Evolutionary conservation across 257 asterid species (phyloP).

Genomic region (Jasminum sambac): DNA sequence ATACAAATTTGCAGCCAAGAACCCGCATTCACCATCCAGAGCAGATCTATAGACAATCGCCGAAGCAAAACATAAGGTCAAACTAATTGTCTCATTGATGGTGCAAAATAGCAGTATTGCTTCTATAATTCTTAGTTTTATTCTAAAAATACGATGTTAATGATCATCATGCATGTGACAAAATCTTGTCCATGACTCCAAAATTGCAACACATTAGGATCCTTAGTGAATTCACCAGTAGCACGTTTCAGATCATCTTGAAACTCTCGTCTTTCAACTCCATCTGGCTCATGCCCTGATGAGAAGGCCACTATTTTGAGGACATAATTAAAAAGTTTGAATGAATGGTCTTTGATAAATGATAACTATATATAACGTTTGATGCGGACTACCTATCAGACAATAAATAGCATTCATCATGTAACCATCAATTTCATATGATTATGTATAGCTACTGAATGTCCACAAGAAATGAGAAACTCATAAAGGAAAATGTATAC

Average conservation of each 20-base stretch:
- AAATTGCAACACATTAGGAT: slow-evolving; percentile 37
- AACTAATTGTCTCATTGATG: background rate
- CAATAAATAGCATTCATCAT: background rate
- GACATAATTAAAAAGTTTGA: background rate
- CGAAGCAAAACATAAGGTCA: background rate
- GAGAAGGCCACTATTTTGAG: slow-evolving; percentile 16
- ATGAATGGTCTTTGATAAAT: background rate
- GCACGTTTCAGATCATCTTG: slow-evolving; percentile 97
- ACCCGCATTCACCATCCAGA: slow-evolving; percentile 95
- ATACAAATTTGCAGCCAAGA: slow-evolving; percentile 91
- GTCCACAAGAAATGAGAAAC: background rate
- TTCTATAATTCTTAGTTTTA: slow-evolving; percentile 4
- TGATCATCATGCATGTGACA: slow-evolving; percentile 3
- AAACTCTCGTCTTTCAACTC: slow-evolving; percentile 85
- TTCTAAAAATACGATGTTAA: background rate
- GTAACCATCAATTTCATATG: background rate
- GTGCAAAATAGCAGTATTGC: background rate
- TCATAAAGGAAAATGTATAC: background rate
- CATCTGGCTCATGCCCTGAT: slow-evolving; percentile 92
- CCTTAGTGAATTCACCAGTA: slow-evolving; percentile 86
- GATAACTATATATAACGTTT: background rate
- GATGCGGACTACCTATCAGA: background rate
- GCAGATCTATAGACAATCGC: slow-evolving; percentile 70
- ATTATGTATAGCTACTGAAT: background rate
- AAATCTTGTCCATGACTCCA: slow-evolving; percentile 1